Conservation (phyloP, 2,329 filamentous ascomycete species). For the Fusarium miscanthi region DNA sequence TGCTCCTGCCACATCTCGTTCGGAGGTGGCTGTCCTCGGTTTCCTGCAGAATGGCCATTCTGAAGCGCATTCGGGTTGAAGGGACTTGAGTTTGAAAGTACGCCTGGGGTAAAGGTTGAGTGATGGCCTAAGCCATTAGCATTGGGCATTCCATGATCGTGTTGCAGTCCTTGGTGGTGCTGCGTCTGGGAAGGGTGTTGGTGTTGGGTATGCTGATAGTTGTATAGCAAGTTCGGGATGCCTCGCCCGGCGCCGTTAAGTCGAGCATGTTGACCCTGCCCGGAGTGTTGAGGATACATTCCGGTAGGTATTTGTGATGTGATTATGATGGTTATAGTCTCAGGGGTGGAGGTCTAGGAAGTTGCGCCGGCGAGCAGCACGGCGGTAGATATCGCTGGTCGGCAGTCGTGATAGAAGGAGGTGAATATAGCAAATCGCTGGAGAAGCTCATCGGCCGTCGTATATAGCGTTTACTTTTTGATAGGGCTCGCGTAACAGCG, state of each 20-base stretch:
- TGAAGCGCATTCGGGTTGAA: conserved; percentile 66
- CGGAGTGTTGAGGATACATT: conserved; percentile 78
- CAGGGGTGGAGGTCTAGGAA: conserved; percentile 31
- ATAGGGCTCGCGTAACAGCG: conserved; percentile 20
- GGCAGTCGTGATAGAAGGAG: conserved; percentile 28
- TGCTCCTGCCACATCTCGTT: conserved; percentile 90
- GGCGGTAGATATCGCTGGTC: conserved; percentile 39
- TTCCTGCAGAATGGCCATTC: conserved; percentile 65
- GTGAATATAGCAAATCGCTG: conserved; percentile 28
- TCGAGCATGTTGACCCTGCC: conserved; percentile 77
- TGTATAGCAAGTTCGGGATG: conserved; percentile 75
- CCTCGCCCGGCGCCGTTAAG: conserved; percentile 71
- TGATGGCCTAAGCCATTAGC: conserved; percentile 65
- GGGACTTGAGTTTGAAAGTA: conserved; percentile 72
- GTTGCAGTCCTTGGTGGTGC: conserved; percentile 69
- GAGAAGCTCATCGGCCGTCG: conserved; percentile 44
- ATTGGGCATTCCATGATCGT: conserved; percentile 66
- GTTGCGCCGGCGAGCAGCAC: conserved; percentile 47
- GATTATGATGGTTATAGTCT: conserved; percentile 24
- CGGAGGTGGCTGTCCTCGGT: conserved; percentile 63
- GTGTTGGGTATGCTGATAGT: conserved; percentile 71
- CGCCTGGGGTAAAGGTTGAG: conserved; percentile 49
- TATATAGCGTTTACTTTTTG: conserved; percentile 6
- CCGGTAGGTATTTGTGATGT: conserved; percentile 49
- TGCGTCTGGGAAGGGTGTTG: conserved; percentile 74